Evolutionary conservation across 2,329 filamentous ascomycete genomes (phyloP).

Genomic region (Tolypocladium paradoxum): DNA sequence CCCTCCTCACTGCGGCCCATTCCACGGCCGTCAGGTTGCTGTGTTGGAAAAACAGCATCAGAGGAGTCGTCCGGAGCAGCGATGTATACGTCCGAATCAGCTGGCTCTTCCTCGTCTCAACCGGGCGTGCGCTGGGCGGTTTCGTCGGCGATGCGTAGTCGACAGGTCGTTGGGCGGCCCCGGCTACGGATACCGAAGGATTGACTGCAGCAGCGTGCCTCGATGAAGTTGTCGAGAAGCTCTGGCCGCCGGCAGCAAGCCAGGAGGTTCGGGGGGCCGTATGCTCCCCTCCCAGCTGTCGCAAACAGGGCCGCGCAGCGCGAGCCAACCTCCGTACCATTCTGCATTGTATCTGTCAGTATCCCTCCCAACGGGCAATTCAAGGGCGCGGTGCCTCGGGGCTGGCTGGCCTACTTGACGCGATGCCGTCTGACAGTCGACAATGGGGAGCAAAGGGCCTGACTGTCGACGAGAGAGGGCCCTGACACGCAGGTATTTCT

Average conservation of each 20-base stretch:
- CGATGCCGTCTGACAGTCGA: neutral
- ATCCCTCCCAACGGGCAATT: neutral
- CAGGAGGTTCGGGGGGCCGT: constrained; percentile 6
- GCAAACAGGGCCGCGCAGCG: constrained; percentile 11
- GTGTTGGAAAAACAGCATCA: constrained; percentile 74
- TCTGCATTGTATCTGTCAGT: neutral
- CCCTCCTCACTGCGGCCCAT: constrained; percentile 33
- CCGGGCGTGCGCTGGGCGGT: constrained; percentile 76
- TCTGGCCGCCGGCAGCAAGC: constrained; percentile 9
- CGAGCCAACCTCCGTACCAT: constrained; percentile 11
- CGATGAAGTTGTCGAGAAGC: constrained; percentile 15
- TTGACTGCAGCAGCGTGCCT: constrained; percentile 12
- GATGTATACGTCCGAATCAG: constrained; percentile 79
- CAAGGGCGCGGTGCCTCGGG: neutral
- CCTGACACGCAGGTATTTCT: neutral
- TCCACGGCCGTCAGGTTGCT: constrained; percentile 61
- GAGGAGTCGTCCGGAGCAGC: constrained; percentile 70
- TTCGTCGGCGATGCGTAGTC: constrained; percentile 56
- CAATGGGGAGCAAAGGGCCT: neutral
- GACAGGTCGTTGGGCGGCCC: constrained; percentile 24
- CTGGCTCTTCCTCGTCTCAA: constrained; percentile 84
- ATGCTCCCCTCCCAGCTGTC: constrained; percentile 4
- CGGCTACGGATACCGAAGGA: constrained; percentile 2
- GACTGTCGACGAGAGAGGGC: neutral
- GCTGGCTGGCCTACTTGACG: neutral